phyloP scores from a whole-genome alignment of 2,329 filamentous ascomycete genomes.

The Nemania sp. region DNA sequence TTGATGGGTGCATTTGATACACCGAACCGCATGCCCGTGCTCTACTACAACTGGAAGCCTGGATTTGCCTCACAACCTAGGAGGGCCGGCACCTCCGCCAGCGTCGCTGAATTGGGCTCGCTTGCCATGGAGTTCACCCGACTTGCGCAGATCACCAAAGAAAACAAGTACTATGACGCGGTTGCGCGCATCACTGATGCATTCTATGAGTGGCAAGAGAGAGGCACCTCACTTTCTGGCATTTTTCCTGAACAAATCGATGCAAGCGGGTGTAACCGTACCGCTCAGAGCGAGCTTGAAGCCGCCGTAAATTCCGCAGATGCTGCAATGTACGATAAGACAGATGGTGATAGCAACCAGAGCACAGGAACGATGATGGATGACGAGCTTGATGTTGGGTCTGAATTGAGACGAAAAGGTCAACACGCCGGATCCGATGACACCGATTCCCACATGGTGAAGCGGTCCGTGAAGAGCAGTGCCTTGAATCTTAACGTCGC shows the following conservation, averaged over 20 bases:
- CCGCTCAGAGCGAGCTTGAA: slow-evolving; percentile 47
- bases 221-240: slow-evolving; percentile 70
- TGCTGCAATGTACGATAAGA: slow-evolving; percentile 10
- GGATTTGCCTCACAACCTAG: slow-evolving; percentile 64
- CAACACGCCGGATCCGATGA: neutral
- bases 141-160: slow-evolving; percentile 79
- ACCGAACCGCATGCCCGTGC: slow-evolving; percentile 87
- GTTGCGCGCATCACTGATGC: slow-evolving; percentile 83
- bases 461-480: slow-evolving; percentile 14
- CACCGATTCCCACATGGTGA: slow-evolving; percentile 1
- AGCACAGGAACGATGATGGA: neutral
- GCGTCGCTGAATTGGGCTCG: slow-evolving; percentile 74
- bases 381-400: slow-evolving; percentile 4
- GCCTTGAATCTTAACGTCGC: slow-evolving; percentile 9
- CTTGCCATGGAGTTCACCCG: slow-evolving; percentile 88
- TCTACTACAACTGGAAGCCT: slow-evolving; percentile 79
- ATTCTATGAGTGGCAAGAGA: slow-evolving; percentile 73
- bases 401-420: neutral
- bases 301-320: slow-evolving; percentile 34
- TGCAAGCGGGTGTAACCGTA: slow-evolving; percentile 74
- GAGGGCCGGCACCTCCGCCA: slow-evolving; percentile 58
- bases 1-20: slow-evolving; percentile 78
- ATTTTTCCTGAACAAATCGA: slow-evolving; percentile 81
- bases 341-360: neutral
- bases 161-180: slow-evolving; percentile 86